Conservation (phyloP, 768 basidiomycete species). For the Naganishia vishniacii region DNA sequence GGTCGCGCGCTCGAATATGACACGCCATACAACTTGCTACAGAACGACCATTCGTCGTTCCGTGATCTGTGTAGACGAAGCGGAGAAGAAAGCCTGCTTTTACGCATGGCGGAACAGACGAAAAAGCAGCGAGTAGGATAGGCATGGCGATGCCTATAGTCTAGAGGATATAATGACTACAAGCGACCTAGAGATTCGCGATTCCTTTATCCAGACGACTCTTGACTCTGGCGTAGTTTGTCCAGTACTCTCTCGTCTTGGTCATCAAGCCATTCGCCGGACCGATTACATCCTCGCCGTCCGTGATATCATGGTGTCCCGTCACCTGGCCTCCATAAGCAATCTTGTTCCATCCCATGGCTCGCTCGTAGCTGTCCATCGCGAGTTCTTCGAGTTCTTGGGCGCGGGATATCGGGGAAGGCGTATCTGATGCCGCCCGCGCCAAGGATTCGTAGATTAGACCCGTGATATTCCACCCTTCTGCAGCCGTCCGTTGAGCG, state of each 20-base stretch:
- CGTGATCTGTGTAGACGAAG: conserved; percentile 54
- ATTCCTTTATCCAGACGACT: neutral
- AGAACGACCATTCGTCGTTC: conserved; percentile 60
- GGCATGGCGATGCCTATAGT: too few relatives aligned
- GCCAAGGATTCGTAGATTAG: conserved; percentile 26
- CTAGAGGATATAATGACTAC: neutral
- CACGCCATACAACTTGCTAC: conserved; percentile 43
- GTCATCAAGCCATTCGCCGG: conserved; percentile 7
- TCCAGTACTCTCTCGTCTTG: conserved; percentile 39
- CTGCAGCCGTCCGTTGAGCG: conserved; percentile 36
- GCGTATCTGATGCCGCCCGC: neutral
- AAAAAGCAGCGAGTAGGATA: conserved; percentile 4
- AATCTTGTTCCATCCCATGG: conserved; percentile 34
- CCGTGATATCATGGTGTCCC: conserved; percentile 29
- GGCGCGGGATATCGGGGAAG: neutral
- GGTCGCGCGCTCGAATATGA: conserved; percentile 46
- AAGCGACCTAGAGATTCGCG: neutral
- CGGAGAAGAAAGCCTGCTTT: conserved; percentile 41
- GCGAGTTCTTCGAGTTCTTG: conserved; percentile 30
- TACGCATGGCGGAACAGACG: conserved; percentile 26
- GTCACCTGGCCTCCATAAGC: conserved; percentile 32
- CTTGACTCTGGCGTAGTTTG: conserved; percentile 37
- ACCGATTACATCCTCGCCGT: conserved; percentile 29
- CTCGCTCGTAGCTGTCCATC: conserved; percentile 40
- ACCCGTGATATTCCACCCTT: conserved; percentile 29